Base-by-base conservation (phyloP, 169 alveolate species). In the Plasmodium vinckei region DNA sequence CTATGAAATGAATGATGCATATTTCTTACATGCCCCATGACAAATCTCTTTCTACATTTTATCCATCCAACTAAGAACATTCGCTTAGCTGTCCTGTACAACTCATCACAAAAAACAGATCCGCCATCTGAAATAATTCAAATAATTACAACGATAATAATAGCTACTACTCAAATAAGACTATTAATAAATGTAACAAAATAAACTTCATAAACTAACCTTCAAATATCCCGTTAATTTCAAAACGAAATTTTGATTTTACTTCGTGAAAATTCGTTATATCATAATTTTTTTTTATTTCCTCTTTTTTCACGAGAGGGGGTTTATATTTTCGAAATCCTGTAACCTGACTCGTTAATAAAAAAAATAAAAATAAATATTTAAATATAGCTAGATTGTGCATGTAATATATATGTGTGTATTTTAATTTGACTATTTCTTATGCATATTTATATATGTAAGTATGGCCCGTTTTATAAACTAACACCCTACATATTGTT, bases 271-370 rank as follows among this genome's bases (percentile, higher is more conserved):
- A 75, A 46, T 75, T 75, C 23, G 77, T 75, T 21, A 75, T 75
- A 57, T 75, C 88, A 67, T 75, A 75, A 42, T 75, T 53, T 54
- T 46, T 75, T 75, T 75, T 75, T 57, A 67, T 61, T 75, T 75
- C 88, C 51, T 75, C 88, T 21, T 46, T 46, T 47, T 44, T 75
- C 19, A 53, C 71, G 49, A 23, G 23, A 12, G 75, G 77, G 7
- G 73, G 77, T 64, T 64, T 75, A 42, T 75, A 75, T 46, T 75
- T 75, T 6, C 88, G 88, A 67, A 75, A 75, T n/a, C 88, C 88
- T n/a, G 88, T 75, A 33, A 75, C 88, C 88, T 75, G 67, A 27
- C 15, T 5, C n/a, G 23, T n/a, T 13, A 12, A 56, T 21, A 53
- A 68, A 68, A 68, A 9, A 19, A 42, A 54, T 6, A 67, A 44